phyloP scores from a whole-genome alignment of 768 basidiomycete species.

The Lentinula aciculospora region DNA sequence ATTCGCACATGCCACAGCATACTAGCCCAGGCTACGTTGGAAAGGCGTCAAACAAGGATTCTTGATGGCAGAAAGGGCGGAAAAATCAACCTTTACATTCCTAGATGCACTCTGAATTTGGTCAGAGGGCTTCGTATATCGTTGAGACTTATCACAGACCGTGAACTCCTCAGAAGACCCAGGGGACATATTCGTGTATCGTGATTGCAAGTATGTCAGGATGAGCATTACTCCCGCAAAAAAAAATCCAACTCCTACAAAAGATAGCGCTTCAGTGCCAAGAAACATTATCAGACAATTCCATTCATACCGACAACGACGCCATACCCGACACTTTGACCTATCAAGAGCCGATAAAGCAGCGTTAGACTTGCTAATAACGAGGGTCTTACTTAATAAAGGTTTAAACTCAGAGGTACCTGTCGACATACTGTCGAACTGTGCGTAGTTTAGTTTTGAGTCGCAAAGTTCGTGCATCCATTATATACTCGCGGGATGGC shows the following conservation, averaged over 20 bases:
- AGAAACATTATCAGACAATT: neutral
- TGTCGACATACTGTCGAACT: neutral
- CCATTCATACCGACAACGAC: slow-evolving; percentile 36
- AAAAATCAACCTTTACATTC: slow-evolving; percentile 31
- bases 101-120: slow-evolving; percentile 34
- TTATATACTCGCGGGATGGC: neutral
- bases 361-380: neutral
- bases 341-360: slow-evolving; percentile 14
- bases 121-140: neutral
- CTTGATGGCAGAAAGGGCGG: neutral
- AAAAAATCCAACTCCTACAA: slow-evolving; percentile 43
- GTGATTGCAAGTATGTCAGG: slow-evolving; percentile 38
- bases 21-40: slow-evolving; percentile 40
- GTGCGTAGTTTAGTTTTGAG: neutral
- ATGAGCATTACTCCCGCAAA: slow-evolving; percentile 42
- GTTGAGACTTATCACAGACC: too few species aligned
- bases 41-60: neutral
- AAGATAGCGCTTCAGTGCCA: neutral
- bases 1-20: slow-evolving; percentile 40
- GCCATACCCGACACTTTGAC: slow-evolving; percentile 42
- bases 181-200: slow-evolving; percentile 40
- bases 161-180: slow-evolving; percentile 43
- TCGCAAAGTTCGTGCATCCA: neutral
- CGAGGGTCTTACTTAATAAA: slow-evolving; percentile 22
- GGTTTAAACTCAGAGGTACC: slow-evolving; percentile 32